phyloP scores from a whole-genome alignment of 139 green algal species.

The Coccomyxa sp. region DNA sequence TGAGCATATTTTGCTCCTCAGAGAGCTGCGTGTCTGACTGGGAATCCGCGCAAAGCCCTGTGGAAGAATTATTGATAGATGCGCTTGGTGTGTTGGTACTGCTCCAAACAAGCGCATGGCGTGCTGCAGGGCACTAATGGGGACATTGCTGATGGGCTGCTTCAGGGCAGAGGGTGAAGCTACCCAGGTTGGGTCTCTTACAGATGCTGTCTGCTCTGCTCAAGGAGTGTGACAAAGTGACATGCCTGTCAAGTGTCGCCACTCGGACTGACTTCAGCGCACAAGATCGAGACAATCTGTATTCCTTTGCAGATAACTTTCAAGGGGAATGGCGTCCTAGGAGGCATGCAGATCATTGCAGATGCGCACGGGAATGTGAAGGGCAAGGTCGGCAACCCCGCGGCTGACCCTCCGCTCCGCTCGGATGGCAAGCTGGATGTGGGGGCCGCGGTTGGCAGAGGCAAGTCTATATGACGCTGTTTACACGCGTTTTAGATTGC shows the following conservation, averaged over 20 bases:
- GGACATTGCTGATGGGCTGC: slow-evolving; percentile 72
- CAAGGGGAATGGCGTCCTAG: slow-evolving; percentile 71
- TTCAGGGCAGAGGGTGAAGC: slow-evolving; percentile 74
- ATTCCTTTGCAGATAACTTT: slow-evolving; percentile 80
- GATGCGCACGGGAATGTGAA: slow-evolving; percentile 62
- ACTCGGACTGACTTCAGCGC: background rate
- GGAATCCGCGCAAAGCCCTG: too few species aligned
- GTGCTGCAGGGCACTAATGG: slow-evolving; percentile 62
- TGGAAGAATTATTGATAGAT: too few species aligned
- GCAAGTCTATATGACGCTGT: too few species aligned
- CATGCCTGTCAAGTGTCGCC: background rate
- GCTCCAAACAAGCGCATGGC: too few species aligned
- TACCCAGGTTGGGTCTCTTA: slow-evolving; percentile 29
- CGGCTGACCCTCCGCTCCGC: slow-evolving; percentile 72
- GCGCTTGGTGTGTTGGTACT: too few species aligned
- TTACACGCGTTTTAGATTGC: too few species aligned
- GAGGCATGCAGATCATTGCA: slow-evolving; percentile 53
- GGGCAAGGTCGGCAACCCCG: slow-evolving; percentile 64
- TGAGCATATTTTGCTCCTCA: background rate
- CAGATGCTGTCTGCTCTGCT: background rate
- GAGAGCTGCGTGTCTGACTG: too few species aligned
- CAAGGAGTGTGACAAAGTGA: background rate
- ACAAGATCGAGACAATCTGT: background rate
- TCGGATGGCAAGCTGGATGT: slow-evolving; percentile 83
- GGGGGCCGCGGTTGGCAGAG: slow-evolving; percentile 60